phyloP scores from a whole-genome alignment of 192 early-diverging fungal species.

The Phycomyces nitens region DNA sequence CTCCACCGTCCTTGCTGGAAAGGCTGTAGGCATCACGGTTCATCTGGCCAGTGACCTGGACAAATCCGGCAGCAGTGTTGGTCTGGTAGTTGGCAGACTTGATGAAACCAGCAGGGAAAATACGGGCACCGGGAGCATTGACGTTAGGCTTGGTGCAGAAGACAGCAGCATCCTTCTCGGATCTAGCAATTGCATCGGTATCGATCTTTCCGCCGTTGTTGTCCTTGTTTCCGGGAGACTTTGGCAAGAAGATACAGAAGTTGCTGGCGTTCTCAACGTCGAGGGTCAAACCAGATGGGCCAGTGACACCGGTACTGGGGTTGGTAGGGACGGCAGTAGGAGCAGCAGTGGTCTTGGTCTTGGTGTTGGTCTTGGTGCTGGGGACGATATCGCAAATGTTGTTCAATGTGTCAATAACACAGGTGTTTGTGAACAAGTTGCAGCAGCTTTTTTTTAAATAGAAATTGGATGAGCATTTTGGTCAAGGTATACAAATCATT shows the following conservation, averaged over 20 bases:
- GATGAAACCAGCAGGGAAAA: constrained; percentile 35
- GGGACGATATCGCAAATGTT: constrained; percentile 23
- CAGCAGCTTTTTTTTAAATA: constrained; percentile 11
- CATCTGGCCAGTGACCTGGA: constrained; percentile 38
- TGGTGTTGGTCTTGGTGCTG: constrained; percentile 12
- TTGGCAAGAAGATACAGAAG: constrained; percentile 40
- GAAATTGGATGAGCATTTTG: background rate
- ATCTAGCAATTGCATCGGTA: constrained; percentile 37
- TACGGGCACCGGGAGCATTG: constrained; percentile 35
- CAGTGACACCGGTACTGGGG: constrained; percentile 1
- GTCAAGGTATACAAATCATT: background rate
- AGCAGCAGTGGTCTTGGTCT: constrained; percentile 8
- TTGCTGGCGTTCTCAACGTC: constrained; percentile 5
- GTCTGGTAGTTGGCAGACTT: constrained; percentile 21
- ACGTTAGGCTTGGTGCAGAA: constrained; percentile 41
- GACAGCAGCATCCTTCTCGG: constrained; percentile 40
- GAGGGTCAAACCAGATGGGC: constrained; percentile 24
- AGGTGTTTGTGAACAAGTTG: constrained; percentile 20
- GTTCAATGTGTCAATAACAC: constrained; percentile 22
- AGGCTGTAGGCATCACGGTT: constrained; percentile 28
- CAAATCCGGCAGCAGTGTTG: constrained; percentile 30
- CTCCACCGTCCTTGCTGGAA: constrained; percentile 25
- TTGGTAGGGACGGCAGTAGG: constrained; percentile 3
- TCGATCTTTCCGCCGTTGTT: constrained; percentile 17
- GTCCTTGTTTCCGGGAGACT: constrained; percentile 31